phyloP scores from a whole-genome alignment of 345 rosid genomes.

The Populus alba region DNA sequence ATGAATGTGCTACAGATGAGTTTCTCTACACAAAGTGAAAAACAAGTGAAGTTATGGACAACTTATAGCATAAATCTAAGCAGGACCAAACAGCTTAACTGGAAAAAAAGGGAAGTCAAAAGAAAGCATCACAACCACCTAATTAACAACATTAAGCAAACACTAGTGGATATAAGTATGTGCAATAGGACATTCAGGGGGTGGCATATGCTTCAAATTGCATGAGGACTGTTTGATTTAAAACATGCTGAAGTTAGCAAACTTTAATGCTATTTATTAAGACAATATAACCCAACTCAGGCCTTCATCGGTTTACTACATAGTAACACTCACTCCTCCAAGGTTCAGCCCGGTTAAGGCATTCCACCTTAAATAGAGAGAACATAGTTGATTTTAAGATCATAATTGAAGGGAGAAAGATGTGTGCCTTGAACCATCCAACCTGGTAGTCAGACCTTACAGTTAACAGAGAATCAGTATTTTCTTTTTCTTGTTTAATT shows the following conservation, averaged over 20 bases:
- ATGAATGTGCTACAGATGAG: constrained; percentile 28
- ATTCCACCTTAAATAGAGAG: background rate
- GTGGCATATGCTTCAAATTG: background rate
- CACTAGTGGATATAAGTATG: background rate
- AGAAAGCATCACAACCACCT: background rate
- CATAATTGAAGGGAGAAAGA: background rate
- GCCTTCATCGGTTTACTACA: background rate
- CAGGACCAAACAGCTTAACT: background rate
- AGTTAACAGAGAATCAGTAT: background rate
- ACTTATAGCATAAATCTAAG: background rate
- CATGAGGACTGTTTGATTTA: background rate
- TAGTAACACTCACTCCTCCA: background rate
- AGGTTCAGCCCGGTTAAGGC: background rate
- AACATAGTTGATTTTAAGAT: background rate
- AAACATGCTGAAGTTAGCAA: background rate
- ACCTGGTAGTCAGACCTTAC: background rate
- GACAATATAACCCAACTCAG: too few relatives aligned
- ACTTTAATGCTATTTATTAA: background rate
- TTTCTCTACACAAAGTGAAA: constrained; percentile 34
- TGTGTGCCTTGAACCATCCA: background rate
- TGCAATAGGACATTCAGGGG: background rate
- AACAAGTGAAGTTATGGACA: background rate
- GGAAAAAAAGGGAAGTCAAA: background rate
- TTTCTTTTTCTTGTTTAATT: background rate
- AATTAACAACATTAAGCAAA: background rate